These are phyloP conservation scores for Fraxinus greggii DNA, from an alignment of 305 asterid species.

Conservation along the genomic window DNA sequence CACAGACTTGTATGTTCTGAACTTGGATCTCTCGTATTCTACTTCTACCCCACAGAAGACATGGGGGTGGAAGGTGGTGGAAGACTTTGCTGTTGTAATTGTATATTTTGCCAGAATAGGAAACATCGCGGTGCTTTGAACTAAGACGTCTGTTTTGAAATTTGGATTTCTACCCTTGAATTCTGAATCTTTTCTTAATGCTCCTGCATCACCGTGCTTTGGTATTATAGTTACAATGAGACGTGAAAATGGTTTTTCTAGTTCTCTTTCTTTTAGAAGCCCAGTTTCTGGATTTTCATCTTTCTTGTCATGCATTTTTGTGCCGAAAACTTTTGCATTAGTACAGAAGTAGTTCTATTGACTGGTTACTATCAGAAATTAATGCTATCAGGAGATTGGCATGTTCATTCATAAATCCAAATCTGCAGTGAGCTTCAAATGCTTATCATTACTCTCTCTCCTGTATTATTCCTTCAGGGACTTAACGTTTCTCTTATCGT, in stretches of 20 bases:
- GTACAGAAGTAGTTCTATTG: neutral
- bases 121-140: neutral
- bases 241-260: neutral
- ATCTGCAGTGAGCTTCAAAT: neutral
- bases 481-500: neutral
- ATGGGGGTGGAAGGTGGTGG: neutral
- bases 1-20: neutral
- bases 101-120: neutral
- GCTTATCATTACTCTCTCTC: neutral
- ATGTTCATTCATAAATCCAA: neutral
- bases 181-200: neutral
- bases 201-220: neutral
- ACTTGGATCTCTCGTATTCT: neutral
- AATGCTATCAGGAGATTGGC: neutral
- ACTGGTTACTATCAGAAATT: neutral
- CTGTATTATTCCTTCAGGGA: neutral
- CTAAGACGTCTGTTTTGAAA: neutral
- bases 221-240: neutral
- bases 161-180: neutral
- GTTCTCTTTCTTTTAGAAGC: neutral
- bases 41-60: neutral
- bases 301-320: neutral
- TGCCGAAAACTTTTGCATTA: neutral
- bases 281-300: neutral
- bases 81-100: neutral